Base-by-base conservation (phyloP, 495 filamentous ascomycete species). In the Aspergillus diversus region DNA sequence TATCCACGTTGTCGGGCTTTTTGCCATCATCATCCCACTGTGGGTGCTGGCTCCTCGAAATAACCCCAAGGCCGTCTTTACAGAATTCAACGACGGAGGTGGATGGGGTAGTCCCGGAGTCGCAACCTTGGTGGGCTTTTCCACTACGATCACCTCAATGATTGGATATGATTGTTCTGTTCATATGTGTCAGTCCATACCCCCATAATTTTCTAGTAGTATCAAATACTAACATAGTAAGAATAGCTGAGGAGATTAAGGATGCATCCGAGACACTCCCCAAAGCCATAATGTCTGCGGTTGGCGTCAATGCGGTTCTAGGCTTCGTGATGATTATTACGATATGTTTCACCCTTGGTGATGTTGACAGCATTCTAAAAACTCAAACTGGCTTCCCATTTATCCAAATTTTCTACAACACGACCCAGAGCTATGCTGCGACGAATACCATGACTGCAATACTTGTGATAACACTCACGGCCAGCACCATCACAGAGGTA, bases 1-100 rank as follows among this genome's bases (percentile, higher is more conserved):
- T 13, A 75, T 89, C 15, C 88, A 90, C 72, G 69, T 89, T 17
- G 69, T 83, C 16, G 86, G 85, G 1, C 81, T 90, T 53, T 86
- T 90, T 62, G 85, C 79, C 11, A 80, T 89, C 43, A 70, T 90
- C 39, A 82, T 89, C 17, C 82, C 85, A 0, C 69, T 90, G 15
- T 80, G 81, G 71, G 79, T 84, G 43, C 77, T 87, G 51, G 77
- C 79, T 9, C 80, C 81, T 6, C 77, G 76, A 16, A 73, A 76
- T 21, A 75, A 73, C 33, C 75, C 78, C 1, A 71, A 75, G 15
- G 78, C 73, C 21, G 82, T 87, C 21, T 84, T 87, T 62, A 79
- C 80, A 5, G 73, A 78, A 1, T 84, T 86, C 65, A 69, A 76
- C 34, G 84, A 87, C 63, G 75, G 75, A 12, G 86, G 85, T n/a